These are phyloP conservation scores for Podospora didyma DNA, from an alignment of 495 filamentous ascomycete species.

Conservation along the genomic window DNA sequence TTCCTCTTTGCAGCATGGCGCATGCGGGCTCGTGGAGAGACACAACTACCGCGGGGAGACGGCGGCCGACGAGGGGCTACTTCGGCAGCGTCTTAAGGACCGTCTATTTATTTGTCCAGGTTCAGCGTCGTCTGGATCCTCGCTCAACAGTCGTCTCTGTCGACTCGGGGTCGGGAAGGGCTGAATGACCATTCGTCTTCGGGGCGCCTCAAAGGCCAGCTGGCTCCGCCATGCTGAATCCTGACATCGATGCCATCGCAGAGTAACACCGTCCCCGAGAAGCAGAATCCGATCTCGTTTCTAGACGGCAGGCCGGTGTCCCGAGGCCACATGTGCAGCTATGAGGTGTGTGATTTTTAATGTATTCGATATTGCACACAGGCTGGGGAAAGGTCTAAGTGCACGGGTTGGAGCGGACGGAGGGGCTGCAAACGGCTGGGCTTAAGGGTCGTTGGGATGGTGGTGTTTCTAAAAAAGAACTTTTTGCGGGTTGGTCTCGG, in stretches of 20 bases:
- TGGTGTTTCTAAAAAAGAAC: constrained; percentile 21
- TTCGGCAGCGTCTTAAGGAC: neutral
- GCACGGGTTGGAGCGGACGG: constrained; percentile 1
- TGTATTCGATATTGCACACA: constrained; percentile 24
- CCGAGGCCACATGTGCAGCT: constrained; percentile 26
- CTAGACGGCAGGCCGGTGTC: constrained; percentile 16
- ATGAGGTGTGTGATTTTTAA: constrained; percentile 25
- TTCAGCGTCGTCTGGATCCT: too few relatives aligned
- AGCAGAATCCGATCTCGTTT: constrained; percentile 24
- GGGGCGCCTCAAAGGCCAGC: too few relatives aligned
- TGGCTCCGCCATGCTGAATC: too few relatives aligned
- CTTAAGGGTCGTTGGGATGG: too few relatives aligned
- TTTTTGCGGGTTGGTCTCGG: too few relatives aligned
- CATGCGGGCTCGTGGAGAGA: constrained; percentile 10
- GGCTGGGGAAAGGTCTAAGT: constrained; percentile 17
- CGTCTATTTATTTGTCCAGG: neutral
- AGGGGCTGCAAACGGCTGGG: neutral
- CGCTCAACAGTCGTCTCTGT: too few relatives aligned
- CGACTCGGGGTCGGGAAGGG: too few relatives aligned
- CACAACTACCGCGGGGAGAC: constrained; percentile 3
- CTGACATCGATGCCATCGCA: too few relatives aligned
- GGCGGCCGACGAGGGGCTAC: constrained; percentile 5
- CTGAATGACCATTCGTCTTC: neutral
- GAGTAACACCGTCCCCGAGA: neutral
- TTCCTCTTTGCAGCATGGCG: constrained; percentile 16